Conservation (phyloP, 139 green algal genomes). For the Microglena sp. region DNA sequence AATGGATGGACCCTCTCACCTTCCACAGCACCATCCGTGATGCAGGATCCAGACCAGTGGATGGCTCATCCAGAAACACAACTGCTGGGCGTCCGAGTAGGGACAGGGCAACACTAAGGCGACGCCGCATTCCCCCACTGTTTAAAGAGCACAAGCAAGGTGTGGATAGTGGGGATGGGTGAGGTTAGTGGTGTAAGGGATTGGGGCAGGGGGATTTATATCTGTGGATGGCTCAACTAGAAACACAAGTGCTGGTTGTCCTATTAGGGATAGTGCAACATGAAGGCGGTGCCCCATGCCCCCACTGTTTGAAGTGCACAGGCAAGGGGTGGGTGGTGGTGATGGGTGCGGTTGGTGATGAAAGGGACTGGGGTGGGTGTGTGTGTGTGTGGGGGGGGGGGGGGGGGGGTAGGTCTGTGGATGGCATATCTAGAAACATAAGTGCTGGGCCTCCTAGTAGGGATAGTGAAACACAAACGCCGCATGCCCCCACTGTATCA, state of each 20-base stretch:
- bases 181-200: not conserved
- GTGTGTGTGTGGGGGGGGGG: no score
- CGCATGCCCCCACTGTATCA: no score
- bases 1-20: slow-evolving; percentile 7
- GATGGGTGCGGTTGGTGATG: no score
- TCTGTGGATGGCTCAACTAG: not conserved
- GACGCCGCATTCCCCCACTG: slow-evolving; percentile 74
- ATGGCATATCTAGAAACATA: no score
- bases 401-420: no score
- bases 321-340: no score
- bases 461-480: no score
- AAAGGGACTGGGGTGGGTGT: not conserved
- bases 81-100: slow-evolving; percentile 67
- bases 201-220: not conserved
- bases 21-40: slow-evolving; percentile 42
- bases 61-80: slow-evolving; percentile 92
- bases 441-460: no score
- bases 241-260: not conserved
- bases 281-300: not conserved
- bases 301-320: no score
- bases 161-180: not conserved
- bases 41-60: slow-evolving; percentile 75
- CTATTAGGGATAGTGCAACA: not conserved
- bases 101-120: slow-evolving; percentile 70
- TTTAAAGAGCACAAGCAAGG: not conserved